Percentiles rank a stretch among this genome's conserved stretches.
These are phyloP conservation scores for Lactarius deliciosus DNA, from an alignment of 768 basidiomycete genomes.

Conservation along the genomic window DNA sequence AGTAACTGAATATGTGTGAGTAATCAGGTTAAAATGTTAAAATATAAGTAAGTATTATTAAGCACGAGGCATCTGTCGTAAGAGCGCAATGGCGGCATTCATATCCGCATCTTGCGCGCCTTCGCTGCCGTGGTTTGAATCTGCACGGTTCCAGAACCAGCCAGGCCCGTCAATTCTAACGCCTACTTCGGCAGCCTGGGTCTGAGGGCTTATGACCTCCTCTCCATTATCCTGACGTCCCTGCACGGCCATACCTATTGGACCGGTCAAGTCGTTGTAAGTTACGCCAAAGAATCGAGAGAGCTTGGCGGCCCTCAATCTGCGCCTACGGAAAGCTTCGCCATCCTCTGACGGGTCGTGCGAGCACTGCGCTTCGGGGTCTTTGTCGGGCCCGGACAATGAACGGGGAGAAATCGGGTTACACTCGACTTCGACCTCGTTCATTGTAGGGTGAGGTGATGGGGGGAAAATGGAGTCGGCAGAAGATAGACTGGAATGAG, in stretches of 20 bases:
- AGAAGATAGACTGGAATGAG: constrained; percentile 22
- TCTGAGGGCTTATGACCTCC: neutral
- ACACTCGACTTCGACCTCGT: constrained; percentile 3
- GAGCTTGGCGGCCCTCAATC: constrained; percentile 54
- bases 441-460: neutral
- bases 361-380: constrained; percentile 9
- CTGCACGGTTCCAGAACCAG: constrained; percentile 24
- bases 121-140: neutral
- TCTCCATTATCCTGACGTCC: neutral
- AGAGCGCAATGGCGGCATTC: constrained; percentile 26
- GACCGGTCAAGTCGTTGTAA: constrained; percentile 44
- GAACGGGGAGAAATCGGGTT: neutral
- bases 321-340: constrained; percentile 36
- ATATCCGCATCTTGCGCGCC: constrained; percentile 18
- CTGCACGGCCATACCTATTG: neutral
- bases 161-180: constrained; percentile 24
- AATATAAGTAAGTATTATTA: neutral
- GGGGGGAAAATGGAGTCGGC: constrained; percentile 11
- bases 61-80: constrained; percentile 31
- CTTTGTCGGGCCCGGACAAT: neutral
- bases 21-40: neutral
- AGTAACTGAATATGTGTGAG: neutral
- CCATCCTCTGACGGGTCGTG: neutral
- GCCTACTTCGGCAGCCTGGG: constrained; percentile 11
- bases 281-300: constrained; percentile 58